phyloP scores from a whole-genome alignment of 768 basidiomycete genomes.

The Cystofilobasidium bisporidii region DNA sequence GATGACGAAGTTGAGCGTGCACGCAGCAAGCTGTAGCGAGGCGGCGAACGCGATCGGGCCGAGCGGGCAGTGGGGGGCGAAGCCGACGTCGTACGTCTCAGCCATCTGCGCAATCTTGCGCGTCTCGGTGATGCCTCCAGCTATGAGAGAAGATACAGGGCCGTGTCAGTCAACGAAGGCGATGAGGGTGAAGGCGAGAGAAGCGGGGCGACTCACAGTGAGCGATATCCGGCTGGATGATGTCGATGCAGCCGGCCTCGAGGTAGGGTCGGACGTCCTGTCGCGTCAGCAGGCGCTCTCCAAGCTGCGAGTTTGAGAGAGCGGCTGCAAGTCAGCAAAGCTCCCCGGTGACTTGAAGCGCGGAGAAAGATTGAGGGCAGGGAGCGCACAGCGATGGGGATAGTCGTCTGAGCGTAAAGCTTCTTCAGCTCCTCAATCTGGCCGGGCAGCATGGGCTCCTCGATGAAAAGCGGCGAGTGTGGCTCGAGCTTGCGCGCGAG shows the following conservation, averaged over 20 bases:
- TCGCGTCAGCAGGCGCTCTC: slow-evolving; percentile 55
- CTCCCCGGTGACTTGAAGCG: too few species aligned
- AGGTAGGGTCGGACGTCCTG: slow-evolving; percentile 46
- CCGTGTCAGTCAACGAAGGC: not conserved
- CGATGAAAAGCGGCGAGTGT: slow-evolving; percentile 55
- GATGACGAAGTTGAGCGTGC: slow-evolving; percentile 51
- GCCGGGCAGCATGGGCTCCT: slow-evolving; percentile 54
- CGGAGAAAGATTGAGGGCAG: too few species aligned
- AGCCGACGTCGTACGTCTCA: slow-evolving; percentile 59
- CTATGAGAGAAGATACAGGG: slow-evolving; percentile 30
- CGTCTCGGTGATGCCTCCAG: slow-evolving; percentile 48
- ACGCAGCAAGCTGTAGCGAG: slow-evolving; percentile 51
- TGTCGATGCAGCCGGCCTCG: slow-evolving; percentile 51
- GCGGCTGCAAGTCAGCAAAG: too few species aligned
- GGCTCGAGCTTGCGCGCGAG: slow-evolving; percentile 55
- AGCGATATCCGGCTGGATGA: slow-evolving; percentile 57
- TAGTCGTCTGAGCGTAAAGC: slow-evolving; percentile 49
- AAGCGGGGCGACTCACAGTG: slow-evolving; percentile 29
- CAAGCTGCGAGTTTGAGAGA: slow-evolving; percentile 31
- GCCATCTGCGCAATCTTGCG: slow-evolving; percentile 52
- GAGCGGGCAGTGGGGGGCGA: slow-evolving; percentile 62
- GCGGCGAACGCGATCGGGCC: slow-evolving; percentile 62
- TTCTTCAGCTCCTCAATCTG: slow-evolving; percentile 57
- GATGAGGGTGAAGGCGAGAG: not conserved
- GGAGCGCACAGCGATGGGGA: slow-evolving; percentile 54